Conservation (phyloP, 2,329 filamentous ascomycete genomes). For the Harringtonia aguacate region DNA sequence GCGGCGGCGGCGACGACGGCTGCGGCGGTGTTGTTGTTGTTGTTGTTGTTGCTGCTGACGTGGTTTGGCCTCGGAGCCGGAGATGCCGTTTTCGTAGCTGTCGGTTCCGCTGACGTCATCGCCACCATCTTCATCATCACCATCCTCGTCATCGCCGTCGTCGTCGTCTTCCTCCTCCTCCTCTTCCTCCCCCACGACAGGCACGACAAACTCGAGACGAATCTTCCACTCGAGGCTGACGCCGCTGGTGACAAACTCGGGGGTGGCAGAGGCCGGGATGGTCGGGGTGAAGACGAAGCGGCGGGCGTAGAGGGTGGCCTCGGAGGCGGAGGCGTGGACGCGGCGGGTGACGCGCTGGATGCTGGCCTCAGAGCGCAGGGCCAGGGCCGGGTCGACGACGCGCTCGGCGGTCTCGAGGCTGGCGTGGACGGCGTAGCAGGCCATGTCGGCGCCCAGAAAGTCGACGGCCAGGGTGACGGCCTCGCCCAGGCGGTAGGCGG, state of each 20-base stretch:
- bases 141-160: conserved; percentile 19
- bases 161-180: conserved; percentile 15
- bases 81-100: background rate
- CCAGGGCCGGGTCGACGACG: conserved; percentile 69
- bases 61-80: background rate
- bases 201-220: conserved; percentile 84
- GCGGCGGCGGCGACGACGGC: background rate
- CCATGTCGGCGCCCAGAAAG: conserved; percentile 65
- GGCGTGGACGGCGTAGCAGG: conserved; percentile 76
- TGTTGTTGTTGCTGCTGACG: too few relatives aligned
- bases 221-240: conserved; percentile 83
- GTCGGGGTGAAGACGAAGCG: conserved; percentile 72
- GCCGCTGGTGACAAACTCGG: conserved; percentile 85
- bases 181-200: conserved; percentile 22
- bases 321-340: conserved; percentile 65
- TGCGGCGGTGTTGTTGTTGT: background rate
- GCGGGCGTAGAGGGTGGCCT: conserved; percentile 72
- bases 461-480: conserved; percentile 76
- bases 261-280: conserved; percentile 74
- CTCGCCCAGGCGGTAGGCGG: conserved; percentile 83
- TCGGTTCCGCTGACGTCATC: conserved; percentile 7
- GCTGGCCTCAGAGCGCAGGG: conserved; percentile 74
- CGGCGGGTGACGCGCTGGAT: conserved; percentile 80
- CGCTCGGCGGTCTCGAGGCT: conserved; percentile 81
- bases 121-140: conserved; percentile 3